Evolutionary conservation across 805 yeast genomes (phyloP), one percentile per base, ranked within the genome.

Genomic region (Komagataella mondaviorum): DNA sequence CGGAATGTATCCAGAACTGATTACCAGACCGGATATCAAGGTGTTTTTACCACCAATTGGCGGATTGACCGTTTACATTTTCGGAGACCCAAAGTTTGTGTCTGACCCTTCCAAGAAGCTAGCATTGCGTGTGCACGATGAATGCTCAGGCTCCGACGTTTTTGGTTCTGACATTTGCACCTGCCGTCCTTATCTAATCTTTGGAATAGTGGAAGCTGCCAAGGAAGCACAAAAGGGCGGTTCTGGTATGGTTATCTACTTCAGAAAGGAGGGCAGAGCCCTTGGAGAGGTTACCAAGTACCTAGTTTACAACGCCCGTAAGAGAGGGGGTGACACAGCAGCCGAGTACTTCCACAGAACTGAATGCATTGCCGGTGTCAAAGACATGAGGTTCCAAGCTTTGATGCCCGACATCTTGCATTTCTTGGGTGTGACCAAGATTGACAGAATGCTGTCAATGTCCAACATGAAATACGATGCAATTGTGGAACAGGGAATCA

Each of bases 401-500:
- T 68, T 81, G 57, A 81, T 81, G 87, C 87, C 87, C 8, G 87
- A 81, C 60, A 71, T 81, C 50, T 66, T 81, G 55, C 85, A 81
- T 56, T 81, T 81, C 77, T 66, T 81, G 55, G 87, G 87, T 47
- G 74, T 81, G 55, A 72, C 78, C 47, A 77, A 71, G 60, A 80
- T 81, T 58, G 85, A 81, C 63, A 71, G 78, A 54, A 81, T 81
- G 86, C 63, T 81, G 51, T 79, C 85, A 30, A 81, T 81, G 87
- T 78, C 84, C 50, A 81, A 81, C 64, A 80, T 81, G 87, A 81
- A 81, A 64, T 75, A 81, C 60, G 85, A 81, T 62, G 84, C 86
- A 6, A 81, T 81, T 61, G 84, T 81, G 23, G 73, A 70, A n/a
- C 81, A 78, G 58, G 87, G 86, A n/a, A 81, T 81, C 52, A 73